These are phyloP conservation scores for Gentiana dahurica DNA, from an alignment of 257 asterid genomes.

Conservation along the genomic window DNA sequence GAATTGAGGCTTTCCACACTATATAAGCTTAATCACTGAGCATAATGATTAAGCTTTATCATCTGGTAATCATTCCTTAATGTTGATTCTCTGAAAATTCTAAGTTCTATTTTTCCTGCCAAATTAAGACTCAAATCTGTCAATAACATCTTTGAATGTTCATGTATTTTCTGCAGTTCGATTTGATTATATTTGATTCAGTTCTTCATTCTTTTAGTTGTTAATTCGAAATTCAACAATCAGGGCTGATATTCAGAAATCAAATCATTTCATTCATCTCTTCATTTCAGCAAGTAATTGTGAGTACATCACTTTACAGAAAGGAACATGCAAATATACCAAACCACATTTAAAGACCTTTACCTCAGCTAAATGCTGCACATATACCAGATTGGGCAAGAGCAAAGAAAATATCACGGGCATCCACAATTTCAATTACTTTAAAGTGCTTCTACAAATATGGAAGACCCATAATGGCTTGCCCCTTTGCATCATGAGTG, in stretches of 20 bases:
- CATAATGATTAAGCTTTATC: too few species aligned
- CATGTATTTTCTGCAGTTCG: too few species aligned
- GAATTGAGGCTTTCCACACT: too few species aligned
- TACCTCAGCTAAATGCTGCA: constrained; percentile 99
- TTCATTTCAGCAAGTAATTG: constrained; percentile 29
- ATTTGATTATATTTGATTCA: too few species aligned
- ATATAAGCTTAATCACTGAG: too few species aligned
- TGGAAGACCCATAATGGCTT: constrained; percentile 47
- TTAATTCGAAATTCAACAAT: too few species aligned
- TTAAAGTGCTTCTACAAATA: constrained; percentile 87
- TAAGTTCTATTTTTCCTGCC: too few species aligned
- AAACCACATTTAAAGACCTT: not conserved
- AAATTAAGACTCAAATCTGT: too few species aligned
- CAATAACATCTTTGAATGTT: too few species aligned
- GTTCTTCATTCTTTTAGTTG: constrained; percentile 6
- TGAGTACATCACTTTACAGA: constrained; percentile 10
- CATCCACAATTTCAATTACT: constrained; percentile 94
- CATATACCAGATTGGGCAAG: constrained; percentile 98
- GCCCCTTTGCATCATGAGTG: constrained; percentile 95
- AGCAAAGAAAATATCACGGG: constrained; percentile 96
- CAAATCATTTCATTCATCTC: constrained; percentile 56
- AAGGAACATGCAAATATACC: not conserved
- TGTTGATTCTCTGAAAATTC: too few species aligned
- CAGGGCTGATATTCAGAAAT: too few species aligned
- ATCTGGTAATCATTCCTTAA: too few species aligned